Base-by-base conservation (phyloP, 257 asterid genomes). In the Petrea volubilis region DNA sequence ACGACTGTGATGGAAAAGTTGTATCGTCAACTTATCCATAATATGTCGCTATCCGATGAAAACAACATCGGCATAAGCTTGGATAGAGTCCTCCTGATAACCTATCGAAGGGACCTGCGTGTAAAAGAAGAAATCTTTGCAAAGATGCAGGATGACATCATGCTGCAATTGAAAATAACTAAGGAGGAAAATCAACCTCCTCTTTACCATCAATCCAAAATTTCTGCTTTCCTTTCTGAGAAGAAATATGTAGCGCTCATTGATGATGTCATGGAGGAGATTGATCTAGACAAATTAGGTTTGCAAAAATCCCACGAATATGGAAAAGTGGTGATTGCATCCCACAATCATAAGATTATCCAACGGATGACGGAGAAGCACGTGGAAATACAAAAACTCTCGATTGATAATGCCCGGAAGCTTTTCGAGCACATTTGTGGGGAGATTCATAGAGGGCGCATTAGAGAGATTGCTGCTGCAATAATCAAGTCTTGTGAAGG, bases 161-260 rank as follows among this genome's bases (percentile, higher is more conserved):
- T n/a, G n/a, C n/a, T n/a, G n/a, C n/a, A n/a, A n/a, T n/a, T n/a
- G n/a, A n/a, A n/a, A n/a, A n/a, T n/a, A n/a, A n/a, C n/a, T n/a
- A n/a, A n/a, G n/a, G n/a, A n/a, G n/a, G n/a, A n/a, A n/a, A n/a
- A n/a, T n/a, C n/a, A n/a, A n/a, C n/a, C n/a, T n/a, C n/a, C n/a
- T n/a, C n/a, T n/a, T n/a, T n/a, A n/a, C n/a, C n/a, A n/a, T n/a
- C n/a, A n/a, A n/a, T n/a, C n/a, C n/a, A 23, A 7, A 27, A 57
- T 69, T 3, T 57, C 58, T 4, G 7, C 10, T 11, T 57, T 57
- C 10, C 74, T 70, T 17, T 1, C 2, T 0, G 0, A 31, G 6
- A 59, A 9, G 53, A 60, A 53, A 33, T 71, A 71, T 49, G 9
- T 60, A 46, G 4, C 60, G 38, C 61, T 71, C 60, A 60, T 71